Conservation (phyloP, 805 yeast genomes). For the Candida qinlingensis region DNA sequence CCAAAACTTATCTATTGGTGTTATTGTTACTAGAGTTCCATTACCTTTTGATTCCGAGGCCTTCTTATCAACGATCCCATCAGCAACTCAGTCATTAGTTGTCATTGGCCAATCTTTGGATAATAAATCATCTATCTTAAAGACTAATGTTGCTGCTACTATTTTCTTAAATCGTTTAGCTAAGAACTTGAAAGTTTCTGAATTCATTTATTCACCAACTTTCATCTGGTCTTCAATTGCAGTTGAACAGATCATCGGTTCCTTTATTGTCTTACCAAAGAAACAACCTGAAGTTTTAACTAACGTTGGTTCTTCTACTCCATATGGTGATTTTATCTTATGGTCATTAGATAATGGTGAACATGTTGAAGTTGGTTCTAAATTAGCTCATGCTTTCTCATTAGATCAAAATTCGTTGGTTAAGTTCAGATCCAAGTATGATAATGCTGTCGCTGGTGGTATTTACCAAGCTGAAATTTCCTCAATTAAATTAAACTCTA, state of each 20-base stretch:
- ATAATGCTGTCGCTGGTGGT: slow-evolving; percentile 72
- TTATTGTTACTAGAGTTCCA: slow-evolving; percentile 69
- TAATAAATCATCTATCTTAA: slow-evolving; percentile 40
- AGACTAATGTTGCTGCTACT: slow-evolving; percentile 69
- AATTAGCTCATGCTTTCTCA: slow-evolving; percentile 64
- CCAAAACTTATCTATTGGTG: slow-evolving; percentile 45
- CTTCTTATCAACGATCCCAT: slow-evolving; percentile 57
- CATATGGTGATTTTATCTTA: slow-evolving; percentile 37
- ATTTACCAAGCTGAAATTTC: slow-evolving; percentile 60
- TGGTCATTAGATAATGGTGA: slow-evolving; percentile 67
- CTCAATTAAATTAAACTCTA: slow-evolving; percentile 17
- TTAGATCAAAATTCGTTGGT: slow-evolving; percentile 50
- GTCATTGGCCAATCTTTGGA: slow-evolving; percentile 57
- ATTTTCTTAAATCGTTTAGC: slow-evolving; percentile 42
- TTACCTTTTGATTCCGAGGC: slow-evolving; percentile 66
- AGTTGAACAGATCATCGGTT: slow-evolving; percentile 40
- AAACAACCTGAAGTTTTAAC: slow-evolving; percentile 4
- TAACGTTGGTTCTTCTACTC: slow-evolving; percentile 7
- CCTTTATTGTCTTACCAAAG: slow-evolving; percentile 33
- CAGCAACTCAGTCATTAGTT: slow-evolving; percentile 51
- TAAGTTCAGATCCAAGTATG: slow-evolving; percentile 59
- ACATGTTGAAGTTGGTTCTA: slow-evolving; percentile 51
- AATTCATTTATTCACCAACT: slow-evolving; percentile 45
- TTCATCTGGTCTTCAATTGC: slow-evolving; percentile 55
- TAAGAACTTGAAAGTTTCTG: slow-evolving; percentile 37